A percentile compares a stretch with the other conserved stretches of the same genome.
phyloP scores from a whole-genome alignment of 2,329 filamentous ascomycete species.

The Aspergillus calidoustus region DNA sequence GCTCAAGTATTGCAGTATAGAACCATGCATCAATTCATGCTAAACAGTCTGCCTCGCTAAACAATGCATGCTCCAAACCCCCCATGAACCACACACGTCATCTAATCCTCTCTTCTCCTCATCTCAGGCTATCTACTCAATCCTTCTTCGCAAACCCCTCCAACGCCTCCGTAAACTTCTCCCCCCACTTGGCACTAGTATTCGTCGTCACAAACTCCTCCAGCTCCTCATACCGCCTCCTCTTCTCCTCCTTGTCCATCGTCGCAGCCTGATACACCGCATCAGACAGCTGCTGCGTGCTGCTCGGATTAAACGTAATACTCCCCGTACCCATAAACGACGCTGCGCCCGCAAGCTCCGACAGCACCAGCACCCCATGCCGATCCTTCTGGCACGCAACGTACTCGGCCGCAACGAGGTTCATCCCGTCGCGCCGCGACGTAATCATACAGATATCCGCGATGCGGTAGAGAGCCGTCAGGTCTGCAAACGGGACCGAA shows the following conservation, averaged over 20 bases:
- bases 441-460: slow-evolving; percentile 88
- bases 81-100: too few relatives aligned
- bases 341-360: slow-evolving; percentile 92
- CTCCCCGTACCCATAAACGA: slow-evolving; percentile 81
- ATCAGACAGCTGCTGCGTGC: slow-evolving; percentile 87
- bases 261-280: slow-evolving; percentile 85
- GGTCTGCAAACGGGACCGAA: slow-evolving; percentile 87
- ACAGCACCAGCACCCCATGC: slow-evolving; percentile 89
- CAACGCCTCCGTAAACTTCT: slow-evolving; percentile 31
- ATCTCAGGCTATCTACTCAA: background rate
- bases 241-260: slow-evolving; percentile 80
- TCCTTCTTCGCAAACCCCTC: background rate
- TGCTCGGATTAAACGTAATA: slow-evolving; percentile 93
- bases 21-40: too few relatives aligned
- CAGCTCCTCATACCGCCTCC: slow-evolving; percentile 79
- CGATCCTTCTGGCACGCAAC: slow-evolving; percentile 86
- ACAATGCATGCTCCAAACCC: too few relatives aligned
- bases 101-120: too few relatives aligned
- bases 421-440: slow-evolving; percentile 94
- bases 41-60: too few relatives aligned
- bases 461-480: slow-evolving; percentile 88
- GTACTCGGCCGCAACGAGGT: slow-evolving; percentile 95
- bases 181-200: slow-evolving; percentile 57
- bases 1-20: too few relatives aligned
- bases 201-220: slow-evolving; percentile 91